Evolutionary conservation across 805 yeast genomes (phyloP), one percentile per base, ranked within the genome.

Genomic region (Ogataea paraovalis): DNA sequence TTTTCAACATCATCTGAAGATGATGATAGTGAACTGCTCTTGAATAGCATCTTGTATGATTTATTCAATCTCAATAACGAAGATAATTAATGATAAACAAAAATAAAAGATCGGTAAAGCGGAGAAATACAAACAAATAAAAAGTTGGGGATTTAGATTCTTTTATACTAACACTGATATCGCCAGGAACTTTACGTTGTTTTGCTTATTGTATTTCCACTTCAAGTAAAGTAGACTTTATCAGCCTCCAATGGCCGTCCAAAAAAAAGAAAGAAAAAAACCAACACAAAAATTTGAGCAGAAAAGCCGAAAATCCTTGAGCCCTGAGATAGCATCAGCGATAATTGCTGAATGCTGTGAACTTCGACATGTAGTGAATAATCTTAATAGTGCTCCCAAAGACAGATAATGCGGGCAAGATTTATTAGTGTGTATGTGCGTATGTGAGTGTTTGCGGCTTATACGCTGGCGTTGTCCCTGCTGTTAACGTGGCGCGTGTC

Each of bases 1-100:
- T 49, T 49, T 20, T 50, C 48, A 7, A 40, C 18, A 16, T 42
- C 47, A 8, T 41, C 43, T 3, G 53, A 47, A 4, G 53, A 50
- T 4, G 43, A 30, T 10, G 28, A 25, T n/a, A n/a, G n/a, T 16
- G 50, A 47, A 8, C 16, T 25, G 18, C 16, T 38, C 40, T 46
- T 46, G n/a, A 49, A 45, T 16, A 49, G 10, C 44, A 42, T 41
- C 16, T 32, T 32, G 10, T 32, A 13, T 9, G 36, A 8, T 10
- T 25, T 7, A 25, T 25, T 25, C 28, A 25, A 10, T 25, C 10
- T 25, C 6, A 7, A 25, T 25, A 25, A 25, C 6, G 10, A 25
- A 25, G 28, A 7, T 7, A 25, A 10, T 10, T 25, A 10, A 25
- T 7, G 28, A 7, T 7, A 25, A 25, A 25, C 10, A 25, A 10